Base-by-base conservation (phyloP, 208 protist species). In the Trypanosoma conorhini region DNA sequence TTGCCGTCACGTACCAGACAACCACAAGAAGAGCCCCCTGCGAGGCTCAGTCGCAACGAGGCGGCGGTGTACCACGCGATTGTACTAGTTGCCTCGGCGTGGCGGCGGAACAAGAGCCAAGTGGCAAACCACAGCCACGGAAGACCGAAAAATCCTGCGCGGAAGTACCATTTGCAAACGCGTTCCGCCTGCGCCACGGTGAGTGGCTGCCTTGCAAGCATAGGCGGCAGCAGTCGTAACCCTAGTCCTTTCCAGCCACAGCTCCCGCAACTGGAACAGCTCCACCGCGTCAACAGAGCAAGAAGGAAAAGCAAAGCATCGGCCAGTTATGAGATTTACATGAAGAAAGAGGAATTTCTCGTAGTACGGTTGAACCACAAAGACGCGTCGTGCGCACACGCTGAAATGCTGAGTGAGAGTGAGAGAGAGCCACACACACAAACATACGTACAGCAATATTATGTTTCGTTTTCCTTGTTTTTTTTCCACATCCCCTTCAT, bases 81-180 rank as follows among this genome's bases (percentile, higher is more conserved):
- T 12, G 19, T 48, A 0, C 0, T 44, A 42, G 52, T 83, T 24
- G 50, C 28, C 0, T 19, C 3, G 0, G 61, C 46, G 38, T 69
- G 63, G 33, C 63, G 66, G 10, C 70, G 71, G 60, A 85, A 85
- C n/a, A 62, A 63, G 5, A 81, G 46, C 69, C 71, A 81, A 1
- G 65, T 63, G 8, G 72, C 46, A 17, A 77, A 70, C 82, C 77
- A 84, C 17, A 87, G 57, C 66, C 64, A 81, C 33, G 82, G 82
- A 8, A 87, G 70, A 51, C 74, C 76, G 15, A 72, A 48, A 52
- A 83, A 87, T n/a, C 82, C 82, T 17, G 35, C 61, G 60, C 48
- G 65, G 38, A 82, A 84, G 62, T 87, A 87, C 63, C 46, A 52
- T 13, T 51, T 51, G 59, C 74, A 81, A 19, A 84, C 19, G 44